Evolutionary conservation across 371 early-diverging fungal species (phyloP).

Genomic region (Circinella umbellata): DNA sequence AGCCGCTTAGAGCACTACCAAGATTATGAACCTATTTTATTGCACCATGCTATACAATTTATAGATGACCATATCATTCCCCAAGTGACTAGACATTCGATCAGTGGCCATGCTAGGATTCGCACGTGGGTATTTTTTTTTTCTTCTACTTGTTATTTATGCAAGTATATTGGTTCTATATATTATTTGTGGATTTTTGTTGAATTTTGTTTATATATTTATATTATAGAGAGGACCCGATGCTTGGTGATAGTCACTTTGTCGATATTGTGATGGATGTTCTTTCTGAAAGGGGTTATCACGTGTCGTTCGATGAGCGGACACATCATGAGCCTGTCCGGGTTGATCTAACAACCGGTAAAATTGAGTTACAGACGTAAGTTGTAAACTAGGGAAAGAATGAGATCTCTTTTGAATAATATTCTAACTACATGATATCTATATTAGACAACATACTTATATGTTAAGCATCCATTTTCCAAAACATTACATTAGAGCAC

Average conservation of each 20-base stretch:
- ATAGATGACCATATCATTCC: conserved; percentile 63
- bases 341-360: conserved; percentile 63
- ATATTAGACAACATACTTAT: conserved; percentile 44
- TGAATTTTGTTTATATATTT: background rate
- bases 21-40: conserved; percentile 54
- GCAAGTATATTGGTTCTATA: background rate
- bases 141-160: too few relatives aligned
- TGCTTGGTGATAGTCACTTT: conserved; percentile 54
- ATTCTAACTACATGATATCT: background rate
- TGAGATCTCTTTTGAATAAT: background rate
- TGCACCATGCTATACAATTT: conserved; percentile 58
- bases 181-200: background rate
- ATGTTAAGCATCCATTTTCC: conserved; percentile 68
- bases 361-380: conserved; percentile 62
- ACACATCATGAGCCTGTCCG: conserved; percentile 60
- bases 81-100: conserved; percentile 62
- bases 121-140: conserved; percentile 54
- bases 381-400: background rate
- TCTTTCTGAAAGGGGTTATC: conserved; percentile 70
- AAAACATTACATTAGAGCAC: conserved; percentile 70
- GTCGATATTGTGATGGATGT: conserved; percentile 71
- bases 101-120: conserved; percentile 66
- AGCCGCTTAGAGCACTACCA: conserved; percentile 66
- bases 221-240: conserved; percentile 49
- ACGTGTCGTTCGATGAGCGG: conserved; percentile 64